phyloP scores from a whole-genome alignment of 2,329 filamentous ascomycete genomes.

The Neopestalotiopsis clavispora region DNA sequence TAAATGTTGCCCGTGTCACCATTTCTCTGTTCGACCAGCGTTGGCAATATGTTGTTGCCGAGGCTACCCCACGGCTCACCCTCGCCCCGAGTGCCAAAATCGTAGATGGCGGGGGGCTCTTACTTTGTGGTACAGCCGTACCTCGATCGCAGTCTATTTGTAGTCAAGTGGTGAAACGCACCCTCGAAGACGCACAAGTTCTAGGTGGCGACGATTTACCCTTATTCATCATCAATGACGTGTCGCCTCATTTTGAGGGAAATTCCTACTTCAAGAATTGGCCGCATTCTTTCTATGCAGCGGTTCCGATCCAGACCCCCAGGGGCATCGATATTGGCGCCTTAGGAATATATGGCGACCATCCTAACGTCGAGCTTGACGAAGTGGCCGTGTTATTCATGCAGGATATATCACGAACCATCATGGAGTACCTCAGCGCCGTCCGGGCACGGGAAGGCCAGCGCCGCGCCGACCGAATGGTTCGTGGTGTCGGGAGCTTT shows the following conservation, averaged over 20 bases:
- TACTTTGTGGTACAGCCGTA: slow-evolving; percentile 36
- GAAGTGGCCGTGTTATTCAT: slow-evolving; percentile 15
- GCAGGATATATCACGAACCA: slow-evolving; percentile 22
- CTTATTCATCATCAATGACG: slow-evolving; percentile 39
- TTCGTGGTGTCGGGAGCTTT: slow-evolving; percentile 27
- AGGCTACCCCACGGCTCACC: slow-evolving; percentile 49
- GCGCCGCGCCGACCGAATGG: slow-evolving; percentile 27
- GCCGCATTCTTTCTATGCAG: slow-evolving; percentile 24
- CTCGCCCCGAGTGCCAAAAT: slow-evolving; percentile 28
- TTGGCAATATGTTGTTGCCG: slow-evolving; percentile 55
- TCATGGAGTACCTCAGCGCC: slow-evolving; percentile 23
- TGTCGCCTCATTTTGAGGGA: slow-evolving; percentile 32
- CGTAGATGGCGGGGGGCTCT: slow-evolving; percentile 20
- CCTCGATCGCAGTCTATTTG: slow-evolving; percentile 36
- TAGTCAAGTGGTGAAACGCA: slow-evolving; percentile 28
- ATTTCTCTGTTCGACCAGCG: slow-evolving; percentile 56
- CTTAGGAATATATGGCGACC: slow-evolving; percentile 17
- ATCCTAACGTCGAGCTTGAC: slow-evolving; percentile 15
- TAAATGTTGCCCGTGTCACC: slow-evolving; percentile 46
- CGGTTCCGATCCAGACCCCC: slow-evolving; percentile 21
- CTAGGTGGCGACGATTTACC: slow-evolving; percentile 28
- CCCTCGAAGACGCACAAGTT: slow-evolving; percentile 19
- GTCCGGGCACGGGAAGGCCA: slow-evolving; percentile 15
- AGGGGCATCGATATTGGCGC: slow-evolving; percentile 26
- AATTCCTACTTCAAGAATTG: slow-evolving; percentile 23